Evolutionary conservation across 306 rosid species (phyloP).

Genomic region (Gleditsia sinensis): DNA sequence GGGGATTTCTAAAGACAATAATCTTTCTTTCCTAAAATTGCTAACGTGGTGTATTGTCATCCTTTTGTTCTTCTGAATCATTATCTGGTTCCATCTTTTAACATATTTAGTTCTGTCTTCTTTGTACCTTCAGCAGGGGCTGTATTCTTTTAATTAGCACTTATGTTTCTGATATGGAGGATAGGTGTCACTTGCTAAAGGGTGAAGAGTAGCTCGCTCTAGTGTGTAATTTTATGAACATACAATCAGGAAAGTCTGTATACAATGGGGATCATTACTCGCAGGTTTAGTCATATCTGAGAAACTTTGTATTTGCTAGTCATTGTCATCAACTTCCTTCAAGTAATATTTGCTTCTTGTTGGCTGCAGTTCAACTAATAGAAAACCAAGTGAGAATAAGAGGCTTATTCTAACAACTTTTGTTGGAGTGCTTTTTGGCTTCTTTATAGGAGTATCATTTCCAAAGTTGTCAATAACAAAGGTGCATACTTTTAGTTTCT

Average conservation of each 20-base stretch:
- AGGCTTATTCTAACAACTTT: conserved; percentile 82
- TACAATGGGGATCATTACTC: conserved; percentile 75
- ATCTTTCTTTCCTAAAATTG: neutral
- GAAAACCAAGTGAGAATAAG: conserved; percentile 86
- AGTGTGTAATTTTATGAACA: conserved; percentile 48
- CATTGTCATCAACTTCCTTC: conserved; percentile 22
- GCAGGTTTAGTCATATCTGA: conserved; percentile 59
- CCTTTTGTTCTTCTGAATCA: conserved; percentile 17
- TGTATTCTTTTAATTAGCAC: conserved; percentile 35
- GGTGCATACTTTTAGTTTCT: conserved; percentile 48
- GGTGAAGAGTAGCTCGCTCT: conserved; percentile 50
- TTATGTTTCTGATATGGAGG: conserved; percentile 35
- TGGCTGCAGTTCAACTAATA: conserved; percentile 64
- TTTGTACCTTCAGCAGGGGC: conserved; percentile 46
- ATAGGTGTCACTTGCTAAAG: conserved; percentile 41
- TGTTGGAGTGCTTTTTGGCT: conserved; percentile 84
- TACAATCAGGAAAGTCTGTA: conserved; percentile 46
- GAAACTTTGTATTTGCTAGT: conserved; percentile 14
- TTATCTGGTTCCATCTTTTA: conserved; percentile 33
- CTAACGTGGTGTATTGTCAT: neutral
- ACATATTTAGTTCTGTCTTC: conserved; percentile 38
- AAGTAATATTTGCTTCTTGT: conserved; percentile 37
- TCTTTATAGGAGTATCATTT: conserved; percentile 88
- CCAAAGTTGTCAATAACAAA: conserved; percentile 83
- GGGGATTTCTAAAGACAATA: conserved; percentile 7